Evolutionary conservation across 202 grass and related monocot genomes (phyloP).

Genomic region (Hordeum pubiflorum): DNA sequence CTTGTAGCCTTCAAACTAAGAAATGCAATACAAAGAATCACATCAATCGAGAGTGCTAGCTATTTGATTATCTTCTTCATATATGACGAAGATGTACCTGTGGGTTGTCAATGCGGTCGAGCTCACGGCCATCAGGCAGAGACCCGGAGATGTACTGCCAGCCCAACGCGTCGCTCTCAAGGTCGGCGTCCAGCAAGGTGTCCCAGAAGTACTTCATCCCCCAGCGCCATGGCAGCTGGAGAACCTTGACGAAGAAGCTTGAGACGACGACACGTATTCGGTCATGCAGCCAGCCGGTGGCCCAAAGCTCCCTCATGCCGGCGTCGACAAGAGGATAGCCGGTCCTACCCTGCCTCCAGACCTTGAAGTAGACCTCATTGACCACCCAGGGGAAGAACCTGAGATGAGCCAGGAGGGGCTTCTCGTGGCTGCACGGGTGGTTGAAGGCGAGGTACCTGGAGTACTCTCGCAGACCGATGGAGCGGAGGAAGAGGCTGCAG

Average conservation of each 20-base stretch:
- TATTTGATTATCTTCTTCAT: background rate
- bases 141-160: slow-evolving; percentile 99
- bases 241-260: slow-evolving; percentile 96
- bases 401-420: slow-evolving; percentile 77
- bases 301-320: slow-evolving; percentile 98
- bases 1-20: slow-evolving; percentile 90
- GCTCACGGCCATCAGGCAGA: slow-evolving; percentile 85
- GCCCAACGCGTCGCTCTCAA: slow-evolving; percentile 88
- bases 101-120: slow-evolving; percentile 94
- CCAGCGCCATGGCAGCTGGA: slow-evolving; percentile 95
- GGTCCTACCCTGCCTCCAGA: slow-evolving; percentile 90
- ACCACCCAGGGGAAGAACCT: slow-evolving; percentile 96
- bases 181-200: slow-evolving; percentile 92
- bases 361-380: slow-evolving; percentile 73
- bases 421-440: slow-evolving; percentile 82
- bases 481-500: slow-evolving; percentile 71
- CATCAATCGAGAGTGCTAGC: background rate
- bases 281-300: slow-evolving; percentile 94
- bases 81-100: slow-evolving; percentile 47
- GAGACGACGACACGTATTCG: slow-evolving; percentile 88
- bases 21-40: slow-evolving; percentile 11
- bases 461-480: slow-evolving; percentile 84
- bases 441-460: slow-evolving; percentile 95
- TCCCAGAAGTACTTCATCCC: slow-evolving; percentile 99
- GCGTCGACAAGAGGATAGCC: slow-evolving; percentile 96